Evolutionary conservation across 345 rosid species (phyloP), one percentile per base, ranked within the genome.

Genomic region (Brassica cretica): DNA sequence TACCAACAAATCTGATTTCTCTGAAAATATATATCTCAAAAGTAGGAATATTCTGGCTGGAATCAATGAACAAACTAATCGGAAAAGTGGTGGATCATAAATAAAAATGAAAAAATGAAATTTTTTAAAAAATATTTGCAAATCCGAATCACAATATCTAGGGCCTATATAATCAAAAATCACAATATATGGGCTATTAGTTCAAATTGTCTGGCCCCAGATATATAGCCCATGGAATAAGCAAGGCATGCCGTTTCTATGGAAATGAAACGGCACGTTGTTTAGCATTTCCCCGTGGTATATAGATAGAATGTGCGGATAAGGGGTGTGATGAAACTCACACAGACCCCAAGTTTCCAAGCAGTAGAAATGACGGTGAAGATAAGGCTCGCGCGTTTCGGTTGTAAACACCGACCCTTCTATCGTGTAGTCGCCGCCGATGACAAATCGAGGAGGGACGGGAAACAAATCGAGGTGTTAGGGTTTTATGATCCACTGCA

Each of bases 361-460:
- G 59, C 60, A 51, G 39, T 33, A 29, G 51, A 74, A 94, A 51
- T 87, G 97, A 86, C 84, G 80, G 97, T 92, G 76, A 86, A 87
- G 86, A 81, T 94, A 4, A 83, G 97, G 35, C 80, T 92, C 78
- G 82, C 92, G 55, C 88, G 97, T 68, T 84, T 90, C 0, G 97
- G 97, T 19, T 92, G 97, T 82, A 90, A 80, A 58, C 77, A 92
- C 76, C 83, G 83, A 73, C 97, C 97, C 0, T 89, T 92, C 76
- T 94, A 83, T 66, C 85, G 98, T 16, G 81, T 92, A 6, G 88
- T 90, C 88, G 93, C 89, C 1, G 91, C 97, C 8, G 87, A 90
- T 84, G 89, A 93, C 82, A 87, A 92, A 80, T 89, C 97, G 0
- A 92, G 91, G 0, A 83, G 97, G 77, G 97, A 94, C 74, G 97